Conservation (phyloP, 352 stramenopile genomes). For the Globisporangium cystogenes region DNA sequence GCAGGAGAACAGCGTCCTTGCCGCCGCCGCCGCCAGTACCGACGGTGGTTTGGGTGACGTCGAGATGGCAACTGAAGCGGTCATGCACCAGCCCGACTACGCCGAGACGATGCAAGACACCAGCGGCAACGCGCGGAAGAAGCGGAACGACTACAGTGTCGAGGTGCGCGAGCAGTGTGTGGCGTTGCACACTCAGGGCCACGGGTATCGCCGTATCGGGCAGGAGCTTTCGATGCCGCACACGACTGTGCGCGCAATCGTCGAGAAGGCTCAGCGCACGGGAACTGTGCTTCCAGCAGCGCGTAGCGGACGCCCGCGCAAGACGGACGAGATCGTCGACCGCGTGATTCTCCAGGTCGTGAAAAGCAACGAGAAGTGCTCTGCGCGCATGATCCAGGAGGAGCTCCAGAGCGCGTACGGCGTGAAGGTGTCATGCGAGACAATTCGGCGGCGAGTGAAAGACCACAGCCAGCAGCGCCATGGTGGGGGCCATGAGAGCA, state of each 20-base stretch:
- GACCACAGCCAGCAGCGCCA: conserved; percentile 38
- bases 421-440: conserved; percentile 64
- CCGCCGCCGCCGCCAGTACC: not conserved
- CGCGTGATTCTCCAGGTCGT: conserved; percentile 62
- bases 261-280: conserved; percentile 55
- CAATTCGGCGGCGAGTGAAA: conserved; percentile 58
- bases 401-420: conserved; percentile 37
- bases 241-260: conserved; percentile 66
- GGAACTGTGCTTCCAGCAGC: conserved; percentile 38
- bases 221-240: conserved; percentile 59
- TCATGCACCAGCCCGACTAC: not conserved
- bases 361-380: conserved; percentile 49
- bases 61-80: not conserved
- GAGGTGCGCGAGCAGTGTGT: conserved; percentile 54
- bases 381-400: conserved; percentile 51
- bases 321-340: conserved; percentile 60
- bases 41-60: not conserved
- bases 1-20: too few relatives aligned
- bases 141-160: conserved; percentile 53
- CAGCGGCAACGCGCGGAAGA: conserved; percentile 16
- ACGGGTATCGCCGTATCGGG: conserved; percentile 57
- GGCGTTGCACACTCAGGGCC: conserved; percentile 34
- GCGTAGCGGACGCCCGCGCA: conserved; percentile 50
- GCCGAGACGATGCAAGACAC: not conserved
- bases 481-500: not conserved